Evolutionary conservation across 176 grass and related monocot genomes (phyloP), one percentile per base, ranked within the genome.

Genomic region (Zizania latifolia): DNA sequence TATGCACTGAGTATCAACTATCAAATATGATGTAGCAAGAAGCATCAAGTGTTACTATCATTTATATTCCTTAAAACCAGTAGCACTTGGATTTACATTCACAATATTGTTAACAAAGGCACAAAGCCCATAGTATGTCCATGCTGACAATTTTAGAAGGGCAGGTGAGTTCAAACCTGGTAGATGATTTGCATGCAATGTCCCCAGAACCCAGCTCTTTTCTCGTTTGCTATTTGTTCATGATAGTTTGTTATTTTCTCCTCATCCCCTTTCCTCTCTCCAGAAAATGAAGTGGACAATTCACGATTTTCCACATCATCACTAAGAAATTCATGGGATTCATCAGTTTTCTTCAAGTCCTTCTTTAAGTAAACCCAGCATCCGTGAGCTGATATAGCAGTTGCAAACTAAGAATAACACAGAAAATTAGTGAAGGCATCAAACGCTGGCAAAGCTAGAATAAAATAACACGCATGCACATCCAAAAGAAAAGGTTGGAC

Each of bases 291-390:
- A 80, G 65, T 43, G n/a, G 79, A 45, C 67, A 72, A 17, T 16
- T 50, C 65, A 81, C 7, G 48, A 63, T 87, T 78, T 80, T 93
- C 87, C 43, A 72, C 35, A 80, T 82, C 84, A 28, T 10, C 58
- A 64, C 63, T 71, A 35, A 85, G 70, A 79, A 89, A 81, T 67
- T 68, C 62, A 57, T 84, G 81, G 53, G 66, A 86, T 70, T 89
- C 84, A 53, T 85, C 81, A 73, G 56, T 16, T 87, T 87, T 74
- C 23, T 26, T 85, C 16, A 33, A 64, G 30, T 16, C 22, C 58
- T 62, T 81, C 58, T 79, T 93, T 37, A 81, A 90, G 76, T 87
- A 90, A 57, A 82, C 32, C 91, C 87, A 90, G 27, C 87, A 93
- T 64, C 87, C 91, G 27, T 85, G 84, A 59, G 91, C 91, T 77